phyloP scores from a whole-genome alignment of 1,284 basidiomycete species.

The Salmacisia buchloeana region DNA sequence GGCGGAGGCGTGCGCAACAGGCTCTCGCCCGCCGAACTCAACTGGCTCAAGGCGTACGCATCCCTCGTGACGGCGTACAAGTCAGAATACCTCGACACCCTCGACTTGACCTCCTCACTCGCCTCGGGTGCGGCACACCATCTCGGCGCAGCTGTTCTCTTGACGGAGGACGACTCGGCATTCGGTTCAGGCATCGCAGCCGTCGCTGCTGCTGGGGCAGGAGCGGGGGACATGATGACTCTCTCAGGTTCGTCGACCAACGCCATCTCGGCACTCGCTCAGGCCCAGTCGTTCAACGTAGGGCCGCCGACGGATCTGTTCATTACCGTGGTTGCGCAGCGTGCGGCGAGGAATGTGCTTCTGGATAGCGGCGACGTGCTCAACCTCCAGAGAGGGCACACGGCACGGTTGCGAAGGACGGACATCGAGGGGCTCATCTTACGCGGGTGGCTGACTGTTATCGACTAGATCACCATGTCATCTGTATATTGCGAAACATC shows the following conservation, averaged over 20 bases:
- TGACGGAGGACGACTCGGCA: constrained; percentile 11
- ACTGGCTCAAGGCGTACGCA: constrained; percentile 79
- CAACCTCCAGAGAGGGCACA: constrained; percentile 78
- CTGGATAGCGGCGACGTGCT: constrained; percentile 74
- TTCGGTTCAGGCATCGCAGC: not conserved
- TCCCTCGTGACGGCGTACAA: constrained; percentile 75
- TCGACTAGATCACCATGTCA: constrained; percentile 22
- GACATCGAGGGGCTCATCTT: constrained; percentile 88
- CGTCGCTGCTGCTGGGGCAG: constrained; percentile 1
- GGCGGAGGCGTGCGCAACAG: constrained; percentile 59
- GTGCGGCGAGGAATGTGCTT: constrained; percentile 80
- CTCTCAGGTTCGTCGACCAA: constrained; percentile 55
- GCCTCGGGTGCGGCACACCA: not conserved
- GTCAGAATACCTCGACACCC: constrained; percentile 72
- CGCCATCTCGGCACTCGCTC: constrained; percentile 10
- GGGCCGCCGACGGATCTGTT: constrained; percentile 70
- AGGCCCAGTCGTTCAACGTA: constrained; percentile 9
- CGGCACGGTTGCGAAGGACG: constrained; percentile 74
- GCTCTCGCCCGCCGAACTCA: constrained; percentile 81
- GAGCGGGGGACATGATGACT: constrained; percentile 63
- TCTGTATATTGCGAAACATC: not conserved
- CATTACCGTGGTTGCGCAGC: constrained; percentile 69
- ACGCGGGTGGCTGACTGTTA: constrained; percentile 75
- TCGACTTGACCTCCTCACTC: constrained; percentile 33
- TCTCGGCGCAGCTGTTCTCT: constrained; percentile 3